Percentiles rank a stretch among this genome's conserved stretches.
Conservation (phyloP, 2,329 filamentous ascomycete genomes). For the Aspergillus arachidicola region DNA sequence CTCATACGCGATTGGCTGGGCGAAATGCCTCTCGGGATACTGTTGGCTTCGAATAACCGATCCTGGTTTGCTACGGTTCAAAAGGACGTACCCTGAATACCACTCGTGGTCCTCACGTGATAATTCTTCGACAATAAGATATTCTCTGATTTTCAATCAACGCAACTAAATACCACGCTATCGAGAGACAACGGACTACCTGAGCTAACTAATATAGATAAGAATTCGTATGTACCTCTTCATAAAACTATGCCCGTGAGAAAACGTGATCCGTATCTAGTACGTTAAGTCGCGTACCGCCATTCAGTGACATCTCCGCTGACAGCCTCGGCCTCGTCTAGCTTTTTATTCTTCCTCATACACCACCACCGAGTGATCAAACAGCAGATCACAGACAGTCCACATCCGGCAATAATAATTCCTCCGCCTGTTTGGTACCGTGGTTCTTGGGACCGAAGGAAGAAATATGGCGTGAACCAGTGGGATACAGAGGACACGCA, state of each 20-base stretch:
- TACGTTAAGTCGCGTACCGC: not conserved
- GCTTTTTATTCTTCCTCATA: not conserved
- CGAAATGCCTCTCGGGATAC: not conserved
- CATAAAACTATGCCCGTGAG: not conserved
- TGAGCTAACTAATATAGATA: not conserved
- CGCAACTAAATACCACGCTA: not conserved
- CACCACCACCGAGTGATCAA: not conserved
- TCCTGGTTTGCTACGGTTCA: not conserved
- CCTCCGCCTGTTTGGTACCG: not conserved
- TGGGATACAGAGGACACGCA: slow-evolving; percentile 16
- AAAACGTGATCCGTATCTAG: not conserved
- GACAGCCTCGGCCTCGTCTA: not conserved
- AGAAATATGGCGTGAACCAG: not conserved
- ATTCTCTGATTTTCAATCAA: not conserved
- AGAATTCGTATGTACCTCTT: not conserved
- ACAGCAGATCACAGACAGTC: not conserved
- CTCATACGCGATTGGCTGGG: too few species aligned
- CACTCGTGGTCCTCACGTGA: not conserved
- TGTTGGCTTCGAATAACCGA: not conserved
- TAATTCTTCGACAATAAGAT: not conserved
- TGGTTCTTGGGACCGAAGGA: not conserved
- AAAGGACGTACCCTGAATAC: not conserved
- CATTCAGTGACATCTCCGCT: not conserved
- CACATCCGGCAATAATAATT: not conserved
- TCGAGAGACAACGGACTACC: not conserved